Conservation (phyloP, 2,329 filamentous ascomycete species). For the Colletotrichum sp. region DNA sequence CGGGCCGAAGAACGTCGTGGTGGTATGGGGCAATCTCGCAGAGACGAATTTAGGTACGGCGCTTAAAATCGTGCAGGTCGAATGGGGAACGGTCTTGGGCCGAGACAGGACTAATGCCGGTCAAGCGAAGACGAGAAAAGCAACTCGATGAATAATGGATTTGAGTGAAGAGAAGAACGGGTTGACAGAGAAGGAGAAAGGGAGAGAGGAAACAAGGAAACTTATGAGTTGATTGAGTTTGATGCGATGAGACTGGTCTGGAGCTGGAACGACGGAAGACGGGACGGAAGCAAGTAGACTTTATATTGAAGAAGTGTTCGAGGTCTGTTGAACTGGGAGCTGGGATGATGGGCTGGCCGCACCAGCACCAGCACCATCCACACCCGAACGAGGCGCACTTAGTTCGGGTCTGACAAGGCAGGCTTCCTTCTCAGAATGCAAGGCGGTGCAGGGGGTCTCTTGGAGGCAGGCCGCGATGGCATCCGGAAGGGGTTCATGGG, state of each 20-base stretch:
- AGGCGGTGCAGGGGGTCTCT: constrained; percentile 9
- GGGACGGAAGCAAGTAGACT: not conserved
- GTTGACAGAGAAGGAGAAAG: not conserved
- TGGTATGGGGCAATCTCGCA: constrained; percentile 7
- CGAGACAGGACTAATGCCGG: constrained; percentile 18
- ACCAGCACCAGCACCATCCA: not conserved
- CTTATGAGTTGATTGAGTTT: not conserved
- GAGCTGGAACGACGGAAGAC: not conserved
- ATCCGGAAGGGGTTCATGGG: not conserved
- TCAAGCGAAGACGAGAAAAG: not conserved
- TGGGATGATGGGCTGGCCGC: not conserved
- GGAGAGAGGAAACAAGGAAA: not conserved
- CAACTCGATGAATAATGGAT: not conserved
- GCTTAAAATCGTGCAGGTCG: constrained; percentile 12
- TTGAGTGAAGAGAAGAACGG: not conserved
- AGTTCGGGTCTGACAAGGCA: constrained; percentile 18
- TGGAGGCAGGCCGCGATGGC: not conserved
- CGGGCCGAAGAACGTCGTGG: constrained; percentile 3
- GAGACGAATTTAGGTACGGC: constrained; percentile 18
- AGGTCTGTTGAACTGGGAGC: not conserved
- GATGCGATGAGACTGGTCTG: constrained; percentile 1
- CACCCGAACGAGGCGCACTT: constrained; percentile 13
- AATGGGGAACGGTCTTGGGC: not conserved
- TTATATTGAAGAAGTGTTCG: constrained; percentile 6
- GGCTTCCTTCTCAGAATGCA: constrained; percentile 15